Evolutionary conservation across 1,139 yeast genomes (phyloP), one percentile per base, ranked within the genome.

Genomic region (Debaryomycetaceae sp.): DNA sequence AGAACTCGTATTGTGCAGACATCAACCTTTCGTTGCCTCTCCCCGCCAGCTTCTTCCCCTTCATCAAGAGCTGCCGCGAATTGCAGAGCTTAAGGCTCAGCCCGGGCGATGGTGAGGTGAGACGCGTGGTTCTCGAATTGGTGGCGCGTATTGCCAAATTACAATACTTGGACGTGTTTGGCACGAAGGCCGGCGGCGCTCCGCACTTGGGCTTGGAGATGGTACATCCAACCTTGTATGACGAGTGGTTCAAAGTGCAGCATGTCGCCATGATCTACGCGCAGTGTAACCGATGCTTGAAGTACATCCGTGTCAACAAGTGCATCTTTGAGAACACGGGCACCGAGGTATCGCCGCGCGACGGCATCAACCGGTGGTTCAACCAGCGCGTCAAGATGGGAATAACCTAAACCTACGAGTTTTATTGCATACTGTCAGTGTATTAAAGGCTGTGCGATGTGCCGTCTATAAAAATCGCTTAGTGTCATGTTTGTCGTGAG

Each of bases 211-310:
- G 80, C 0, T 48, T 71, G 16, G 78, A 73, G 11, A 71, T 67
- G 54, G 56, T 61, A 3, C 75, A 74, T 44, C 78, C 78, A 3
- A 72, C 74, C 2, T 58, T 76, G 2, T 65, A 65, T 41, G 81
- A 75, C 45, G 72, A 70, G 35, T 76, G 82, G 81, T 60, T 62
- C 38, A 62, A 73, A 35, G 75, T 75, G 1, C 78, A 73, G 40
- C 78, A 73, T 42, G 68, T 74, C 7, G 78, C 75, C 2, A 38
- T 59, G 23, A 53, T 61, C 4, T 63, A 65, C 33, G 42, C 49
- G 26, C 40, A 52, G 12, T 37, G 49, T 7, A 62, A 61, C 35
- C 30, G 33, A 1, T 30, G 40, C 1, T 42, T 76, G 22, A 37
- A 48, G 28, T 75, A 72, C 42, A 57, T 76, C 16, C 60, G 74